These are phyloP conservation scores for Ceratobasidium sp. DNA, from an alignment of 1,284 basidiomycete species.

Conservation along the genomic window DNA sequence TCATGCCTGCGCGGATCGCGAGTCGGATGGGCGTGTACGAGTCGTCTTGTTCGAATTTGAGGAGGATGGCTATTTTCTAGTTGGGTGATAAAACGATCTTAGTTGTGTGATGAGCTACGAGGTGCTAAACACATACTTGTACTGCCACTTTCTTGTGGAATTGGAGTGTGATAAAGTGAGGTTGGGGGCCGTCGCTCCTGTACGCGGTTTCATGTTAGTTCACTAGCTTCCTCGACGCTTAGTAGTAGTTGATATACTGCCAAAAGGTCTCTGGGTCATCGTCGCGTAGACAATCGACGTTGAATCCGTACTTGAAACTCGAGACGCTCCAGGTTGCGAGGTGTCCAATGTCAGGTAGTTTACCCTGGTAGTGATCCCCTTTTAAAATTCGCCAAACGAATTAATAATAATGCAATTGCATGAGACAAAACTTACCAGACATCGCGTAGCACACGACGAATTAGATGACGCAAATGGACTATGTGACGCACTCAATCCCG, in stretches of 20 bases:
- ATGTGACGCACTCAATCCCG: too few species aligned
- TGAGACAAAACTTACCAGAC: not conserved
- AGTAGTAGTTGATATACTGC: slow-evolving; percentile 79
- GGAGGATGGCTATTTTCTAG: slow-evolving; percentile 92
- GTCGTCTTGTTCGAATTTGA: slow-evolving; percentile 91
- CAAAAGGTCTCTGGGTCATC: slow-evolving; percentile 94
- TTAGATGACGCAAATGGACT: not conserved
- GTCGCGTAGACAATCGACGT: slow-evolving; percentile 92
- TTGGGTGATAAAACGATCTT: not conserved
- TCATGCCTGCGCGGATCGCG: slow-evolving; percentile 92
- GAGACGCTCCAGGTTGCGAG: slow-evolving; percentile 97
- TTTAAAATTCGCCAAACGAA: not conserved
- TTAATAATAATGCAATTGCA: too few species aligned
- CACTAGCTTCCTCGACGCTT: not conserved
- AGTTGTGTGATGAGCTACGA: not conserved
- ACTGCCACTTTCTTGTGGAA: slow-evolving; percentile 93
- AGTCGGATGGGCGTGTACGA: slow-evolving; percentile 97
- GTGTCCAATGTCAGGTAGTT: slow-evolving; percentile 78
- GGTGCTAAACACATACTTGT: slow-evolving; percentile 70
- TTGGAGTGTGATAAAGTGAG: slow-evolving; percentile 94
- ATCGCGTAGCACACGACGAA: not conserved
- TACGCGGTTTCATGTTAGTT: slow-evolving; percentile 1
- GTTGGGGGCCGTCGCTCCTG: slow-evolving; percentile 94
- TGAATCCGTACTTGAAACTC: slow-evolving; percentile 96
- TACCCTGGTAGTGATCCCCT: slow-evolving; percentile 40